These are phyloP conservation scores for Skeletonema costatum DNA, from an alignment of 108 stramenopile genomes.

Conservation along the genomic window DNA sequence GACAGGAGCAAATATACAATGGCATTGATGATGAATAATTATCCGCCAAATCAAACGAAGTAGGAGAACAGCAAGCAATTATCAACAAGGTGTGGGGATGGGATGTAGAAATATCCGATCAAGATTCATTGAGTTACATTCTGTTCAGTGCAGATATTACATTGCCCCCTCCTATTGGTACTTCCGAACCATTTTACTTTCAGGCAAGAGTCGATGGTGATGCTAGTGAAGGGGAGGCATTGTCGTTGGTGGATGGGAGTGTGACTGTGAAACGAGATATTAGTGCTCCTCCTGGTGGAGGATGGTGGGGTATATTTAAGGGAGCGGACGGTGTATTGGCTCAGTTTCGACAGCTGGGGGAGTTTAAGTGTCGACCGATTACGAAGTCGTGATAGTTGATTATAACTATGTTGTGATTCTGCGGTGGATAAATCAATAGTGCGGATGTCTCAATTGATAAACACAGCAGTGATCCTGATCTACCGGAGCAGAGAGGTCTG, in stretches of 20 bases:
- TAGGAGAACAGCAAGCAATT: neutral
- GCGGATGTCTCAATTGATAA: no score
- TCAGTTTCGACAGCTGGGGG: constrained; percentile 40
- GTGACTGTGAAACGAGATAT: constrained; percentile 68
- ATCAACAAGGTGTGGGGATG: constrained; percentile 72
- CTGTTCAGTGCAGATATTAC: constrained; percentile 62
- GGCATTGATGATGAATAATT: no score
- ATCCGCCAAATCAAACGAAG: neutral
- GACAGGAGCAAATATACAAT: no score
- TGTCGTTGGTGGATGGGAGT: constrained; percentile 57
- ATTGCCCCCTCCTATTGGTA: constrained; percentile 27
- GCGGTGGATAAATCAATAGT: no score
- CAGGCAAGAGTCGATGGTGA: constrained; percentile 48
- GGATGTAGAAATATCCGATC: constrained; percentile 58
- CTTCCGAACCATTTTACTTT: constrained; percentile 56
- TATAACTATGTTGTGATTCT: no score
- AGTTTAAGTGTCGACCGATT: constrained; percentile 29
- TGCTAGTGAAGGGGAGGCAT: neutral
- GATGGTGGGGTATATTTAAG: constrained; percentile 59
- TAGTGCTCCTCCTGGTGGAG: constrained; percentile 23
- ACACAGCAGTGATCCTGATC: no score
- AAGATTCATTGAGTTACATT: constrained; percentile 55
- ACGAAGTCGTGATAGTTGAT: neutral
- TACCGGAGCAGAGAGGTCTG: no score
- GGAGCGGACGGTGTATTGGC: constrained; percentile 58